A percentile compares a stretch with the other conserved stretches of the same genome.
Conservation (phyloP, 176 grass and related monocot genomes). For the Carex kokanica region DNA sequence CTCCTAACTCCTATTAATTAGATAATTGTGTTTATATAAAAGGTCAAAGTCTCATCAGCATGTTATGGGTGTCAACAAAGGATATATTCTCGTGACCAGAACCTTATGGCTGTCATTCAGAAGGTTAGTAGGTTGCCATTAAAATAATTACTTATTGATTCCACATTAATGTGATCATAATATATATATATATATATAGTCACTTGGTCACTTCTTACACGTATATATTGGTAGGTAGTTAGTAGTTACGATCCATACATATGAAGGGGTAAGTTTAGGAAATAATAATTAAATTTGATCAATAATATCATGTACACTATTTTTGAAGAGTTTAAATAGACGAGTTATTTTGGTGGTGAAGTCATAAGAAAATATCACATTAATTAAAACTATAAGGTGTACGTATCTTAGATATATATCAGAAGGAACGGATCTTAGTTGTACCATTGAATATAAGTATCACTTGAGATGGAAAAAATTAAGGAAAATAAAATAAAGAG, state of each 20-base stretch:
- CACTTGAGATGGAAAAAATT: background rate
- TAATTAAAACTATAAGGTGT: no score
- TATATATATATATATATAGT: background rate
- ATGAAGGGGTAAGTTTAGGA: background rate
- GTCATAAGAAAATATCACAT: no score
- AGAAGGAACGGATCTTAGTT: no score
- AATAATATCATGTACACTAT: background rate
- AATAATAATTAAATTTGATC: background rate
- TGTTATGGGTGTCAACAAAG: constrained; percentile 1
- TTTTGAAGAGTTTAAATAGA: background rate
- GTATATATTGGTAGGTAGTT: constrained; percentile 2
- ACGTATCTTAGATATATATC: no score
- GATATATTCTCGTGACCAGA: background rate
- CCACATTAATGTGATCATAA: constrained; percentile 8
- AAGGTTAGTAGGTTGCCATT: background rate
- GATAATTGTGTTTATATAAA: background rate
- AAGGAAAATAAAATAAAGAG: background rate
- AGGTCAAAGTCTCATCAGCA: background rate
- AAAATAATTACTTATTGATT: background rate
- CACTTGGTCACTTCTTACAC: background rate
- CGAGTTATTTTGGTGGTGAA: no score
- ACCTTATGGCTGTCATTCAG: constrained; percentile 10
- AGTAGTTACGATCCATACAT: background rate
- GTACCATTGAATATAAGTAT: background rate
- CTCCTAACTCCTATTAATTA: background rate